Conservation (phyloP, 2,329 filamentous ascomycete species). For the Colletotrichum destructivum region DNA sequence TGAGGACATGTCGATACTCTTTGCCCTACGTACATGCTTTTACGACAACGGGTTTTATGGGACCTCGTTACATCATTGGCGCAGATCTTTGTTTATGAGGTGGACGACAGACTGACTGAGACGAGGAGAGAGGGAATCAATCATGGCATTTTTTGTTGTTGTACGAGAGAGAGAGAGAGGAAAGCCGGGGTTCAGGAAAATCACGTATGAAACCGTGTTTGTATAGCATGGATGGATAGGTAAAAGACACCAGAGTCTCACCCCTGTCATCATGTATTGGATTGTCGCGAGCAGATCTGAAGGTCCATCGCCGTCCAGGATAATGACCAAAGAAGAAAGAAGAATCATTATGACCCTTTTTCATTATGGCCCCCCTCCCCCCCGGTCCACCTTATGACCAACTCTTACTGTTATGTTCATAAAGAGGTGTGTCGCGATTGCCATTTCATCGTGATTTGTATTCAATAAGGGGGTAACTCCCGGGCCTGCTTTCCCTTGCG, state of each 20-base stretch:
- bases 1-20: slow-evolving; percentile 33
- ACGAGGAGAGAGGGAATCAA: background rate
- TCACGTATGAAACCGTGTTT: background rate
- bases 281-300: slow-evolving; percentile 32
- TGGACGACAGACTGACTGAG: slow-evolving; percentile 1
- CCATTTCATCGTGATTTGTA: slow-evolving; percentile 36
- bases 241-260: background rate
- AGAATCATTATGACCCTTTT: slow-evolving; percentile 11
- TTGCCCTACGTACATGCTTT: slow-evolving; percentile 31
- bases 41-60: slow-evolving; percentile 15
- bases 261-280: slow-evolving; percentile 17
- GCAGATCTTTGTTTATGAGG: slow-evolving; percentile 33
- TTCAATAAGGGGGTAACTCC: slow-evolving; percentile 28
- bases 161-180: background rate
- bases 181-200: background rate
- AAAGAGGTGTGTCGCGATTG: background rate
- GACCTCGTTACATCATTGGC: slow-evolving; percentile 33
- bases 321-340: slow-evolving; percentile 24
- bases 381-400: background rate
- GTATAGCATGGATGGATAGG: background rate
- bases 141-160: background rate
- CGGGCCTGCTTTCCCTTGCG: slow-evolving; percentile 31
- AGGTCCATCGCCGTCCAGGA: slow-evolving; percentile 14
- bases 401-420: background rate
- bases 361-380: no score